Base-by-base conservation (phyloP, 2,329 filamentous ascomycete genomes). In the Fusarium sp. region DNA sequence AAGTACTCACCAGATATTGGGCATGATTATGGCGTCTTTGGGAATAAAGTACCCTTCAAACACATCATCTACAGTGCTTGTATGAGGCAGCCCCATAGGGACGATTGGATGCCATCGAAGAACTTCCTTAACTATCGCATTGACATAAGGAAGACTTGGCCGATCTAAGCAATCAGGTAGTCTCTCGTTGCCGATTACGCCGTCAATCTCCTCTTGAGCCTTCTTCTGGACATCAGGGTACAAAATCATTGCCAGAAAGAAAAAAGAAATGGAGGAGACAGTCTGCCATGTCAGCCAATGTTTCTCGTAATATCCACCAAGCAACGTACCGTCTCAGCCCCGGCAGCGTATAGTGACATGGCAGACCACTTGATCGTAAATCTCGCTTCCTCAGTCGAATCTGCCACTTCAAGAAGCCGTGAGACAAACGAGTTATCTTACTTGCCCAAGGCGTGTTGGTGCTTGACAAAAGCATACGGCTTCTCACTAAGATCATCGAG, bases 71-170 rank as follows among this genome's bases (percentile, higher is more conserved):
- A 75, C 76, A 1, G 78, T 78, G 13, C 84, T 83, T 7, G 79
- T 78, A 51, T 85, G 81, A 6, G 82, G 79, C 4, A 88, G 78
- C 0, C 79, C 74, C 62, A 84, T 77, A 2, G 82, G 81, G 0
- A 76, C 77, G 6, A 80, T 72, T 2, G 79, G 78, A 48, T 75
- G 70, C 78, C 77, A 82, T 4, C 80, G 59, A 13, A 77, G 39
- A 10, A 71, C 62, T 38, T 82, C 80, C n/a, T 81, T 81, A 1
- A 81, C 69, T 7, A 77, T 45, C 3, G 78, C 78, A 18, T 80
- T 61, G 15, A 80, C 48, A 30, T 80, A 81, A 1, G 77, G 77
- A 18, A 82, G 57, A 1, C 66, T 78, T 8, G 67, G 44, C 1
- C 75, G 70, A 57, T 81, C 80, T 9, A 58, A 60, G 2, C 68